Conservation (phyloP, 805 yeast genomes). For the Suhomyces canberraensis region DNA sequence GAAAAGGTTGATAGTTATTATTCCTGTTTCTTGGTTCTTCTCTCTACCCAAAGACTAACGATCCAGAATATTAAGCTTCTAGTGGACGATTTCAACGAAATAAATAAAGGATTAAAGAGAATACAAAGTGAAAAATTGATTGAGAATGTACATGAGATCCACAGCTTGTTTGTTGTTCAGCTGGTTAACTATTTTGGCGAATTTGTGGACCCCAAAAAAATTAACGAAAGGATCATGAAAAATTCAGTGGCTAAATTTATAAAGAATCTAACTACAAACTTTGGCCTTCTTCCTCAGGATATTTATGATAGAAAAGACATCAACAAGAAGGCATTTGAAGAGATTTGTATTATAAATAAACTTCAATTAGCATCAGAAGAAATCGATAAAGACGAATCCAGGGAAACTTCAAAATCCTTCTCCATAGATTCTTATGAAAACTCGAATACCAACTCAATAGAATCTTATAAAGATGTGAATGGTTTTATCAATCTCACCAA, state of each 20-base stretch:
- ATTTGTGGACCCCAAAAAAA: background rate
- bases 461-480: slow-evolving; percentile 13
- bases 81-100: slow-evolving; percentile 7
- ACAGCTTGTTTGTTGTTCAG: background rate
- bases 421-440: background rate
- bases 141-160: background rate
- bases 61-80: slow-evolving; percentile 11
- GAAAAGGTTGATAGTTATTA: slow-evolving; percentile 9
- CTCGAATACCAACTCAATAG: no score
- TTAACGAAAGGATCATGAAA: slow-evolving; percentile 1
- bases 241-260: slow-evolving; percentile 4
- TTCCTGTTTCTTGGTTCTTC: slow-evolving; percentile 13
- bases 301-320: background rate
- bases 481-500: slow-evolving; percentile 19
- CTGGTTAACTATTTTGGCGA: background rate
- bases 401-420: background rate
- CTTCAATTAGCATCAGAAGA: no score
- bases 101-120: background rate
- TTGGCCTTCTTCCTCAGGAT: slow-evolving; percentile 1
- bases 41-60: background rate
- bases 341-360: slow-evolving; percentile 4
- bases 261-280: slow-evolving; percentile 5
- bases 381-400: no score
- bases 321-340: background rate
- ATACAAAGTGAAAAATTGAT: background rate